Evolutionary conservation across 164 flowering plant species (phyloP), one percentile per base, ranked within the genome.

Genomic region (Magnolia sinica): DNA sequence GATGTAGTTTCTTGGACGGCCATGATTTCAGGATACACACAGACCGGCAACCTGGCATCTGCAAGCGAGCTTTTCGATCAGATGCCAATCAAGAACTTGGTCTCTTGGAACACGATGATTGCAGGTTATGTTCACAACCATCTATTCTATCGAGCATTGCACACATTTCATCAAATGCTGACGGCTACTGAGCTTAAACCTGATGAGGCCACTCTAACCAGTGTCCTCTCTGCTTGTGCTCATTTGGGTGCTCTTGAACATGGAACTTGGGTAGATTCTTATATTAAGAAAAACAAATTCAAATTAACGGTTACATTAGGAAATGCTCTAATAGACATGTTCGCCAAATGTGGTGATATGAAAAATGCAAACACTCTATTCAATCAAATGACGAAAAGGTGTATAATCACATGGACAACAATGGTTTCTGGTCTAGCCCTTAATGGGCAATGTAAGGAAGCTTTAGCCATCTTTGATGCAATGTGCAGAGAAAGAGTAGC

Each of bases 71-170:
- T 83, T 64, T 89, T 87, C 64, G 8, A 78, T 77, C 71, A 65
- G 67, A 88, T 87, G 88, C 88, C 91, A 0, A 73, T 79, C 18
- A 85, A 82, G 72, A 85, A 83, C 80, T 85, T 81, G 50, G 81
- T 87, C 18, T 80, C 90, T 0, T 89, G 92, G 88, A 89, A 85
- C 73, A 85, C 89, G 4, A 83, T 88, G 86, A 86, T 89, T 49
- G 45, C 91, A 0, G 89, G 89, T 2, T 83, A 81, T 73, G 86
- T 84, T 77, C 87, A 86, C 49, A 88, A 82, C 61, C 78, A 64
- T 61, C 73, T 55, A 79, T 89, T 83, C 74, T 85, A 88, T 76
- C 70, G 79, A 74, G 89, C 89, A 75, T 81, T 87, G 70, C 4
- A 11, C 3, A 29, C 82, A 13, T 88, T 88, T 70, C 82, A 77